Evolutionary conservation across 164 flowering plant genomes (phyloP).

Genomic region (Piper longum): DNA sequence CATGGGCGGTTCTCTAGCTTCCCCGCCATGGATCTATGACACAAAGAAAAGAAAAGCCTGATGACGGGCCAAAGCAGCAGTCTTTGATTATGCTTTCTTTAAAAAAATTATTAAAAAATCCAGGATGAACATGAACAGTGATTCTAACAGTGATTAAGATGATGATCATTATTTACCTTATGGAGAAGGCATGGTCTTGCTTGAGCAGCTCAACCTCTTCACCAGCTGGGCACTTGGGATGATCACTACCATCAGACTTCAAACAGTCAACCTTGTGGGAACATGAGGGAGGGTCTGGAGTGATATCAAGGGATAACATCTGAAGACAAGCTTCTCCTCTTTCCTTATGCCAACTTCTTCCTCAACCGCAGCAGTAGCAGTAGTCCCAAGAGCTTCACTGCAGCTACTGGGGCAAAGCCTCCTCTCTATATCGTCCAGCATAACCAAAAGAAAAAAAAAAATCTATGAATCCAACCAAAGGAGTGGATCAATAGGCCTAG

Average conservation of each 20-base stretch:
- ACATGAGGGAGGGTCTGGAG: slow-evolving; percentile 47
- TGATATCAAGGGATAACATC: slow-evolving; percentile 84
- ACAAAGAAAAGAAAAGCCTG: neutral
- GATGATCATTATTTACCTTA: slow-evolving; percentile 34
- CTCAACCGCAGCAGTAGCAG: slow-evolving; percentile 5
- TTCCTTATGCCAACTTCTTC: slow-evolving; percentile 30
- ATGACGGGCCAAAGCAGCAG: neutral
- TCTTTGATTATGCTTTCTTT: too few relatives aligned
- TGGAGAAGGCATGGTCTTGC: slow-evolving; percentile 44
- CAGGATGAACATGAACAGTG: neutral
- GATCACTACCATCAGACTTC: slow-evolving; percentile 28
- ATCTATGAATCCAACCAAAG: neutral
- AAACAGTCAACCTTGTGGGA: slow-evolving; percentile 19
- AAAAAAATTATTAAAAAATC: too few relatives aligned
- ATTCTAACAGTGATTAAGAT: neutral
- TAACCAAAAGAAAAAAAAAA: slow-evolving; percentile 18
- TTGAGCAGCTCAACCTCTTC: slow-evolving; percentile 30
- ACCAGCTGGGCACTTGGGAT: slow-evolving; percentile 17
- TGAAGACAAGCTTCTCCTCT: slow-evolving; percentile 46
- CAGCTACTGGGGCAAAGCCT: slow-evolving; percentile 10
- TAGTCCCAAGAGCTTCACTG: slow-evolving; percentile 37
- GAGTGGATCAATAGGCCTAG: neutral
- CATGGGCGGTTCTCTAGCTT: neutral
- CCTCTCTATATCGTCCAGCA: slow-evolving; percentile 43
- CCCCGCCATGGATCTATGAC: neutral